Evolutionary conservation across 768 basidiomycete genomes (phyloP).

Genomic region (Macrolepiota dolichaula): DNA sequence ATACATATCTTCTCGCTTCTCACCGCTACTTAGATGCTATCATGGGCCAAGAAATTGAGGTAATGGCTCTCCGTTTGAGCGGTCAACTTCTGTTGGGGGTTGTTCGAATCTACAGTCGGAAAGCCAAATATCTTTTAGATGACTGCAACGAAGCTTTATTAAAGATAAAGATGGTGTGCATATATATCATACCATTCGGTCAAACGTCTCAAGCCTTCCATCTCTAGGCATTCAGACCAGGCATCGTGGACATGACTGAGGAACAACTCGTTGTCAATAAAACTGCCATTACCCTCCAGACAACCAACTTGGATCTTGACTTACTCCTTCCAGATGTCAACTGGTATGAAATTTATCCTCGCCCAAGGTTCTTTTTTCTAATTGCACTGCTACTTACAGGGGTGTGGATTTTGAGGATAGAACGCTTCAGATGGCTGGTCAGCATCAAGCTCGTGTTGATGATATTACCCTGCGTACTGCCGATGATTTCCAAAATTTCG

Average conservation of each 20-base stretch:
- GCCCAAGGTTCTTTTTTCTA: background rate
- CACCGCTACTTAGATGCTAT: conserved; percentile 64
- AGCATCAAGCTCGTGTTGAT: conserved; percentile 79
- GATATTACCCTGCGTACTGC: conserved; percentile 85
- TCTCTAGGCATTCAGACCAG: conserved; percentile 86
- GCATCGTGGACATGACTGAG: conserved; percentile 93
- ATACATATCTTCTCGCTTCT: background rate
- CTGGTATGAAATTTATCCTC: conserved; percentile 43
- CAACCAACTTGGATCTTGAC: conserved; percentile 75
- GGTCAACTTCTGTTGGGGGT: conserved; percentile 96
- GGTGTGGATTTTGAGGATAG: conserved; percentile 76
- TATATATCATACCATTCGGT: background rate
- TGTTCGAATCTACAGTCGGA: conserved; percentile 94
- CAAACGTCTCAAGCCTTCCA: conserved; percentile 8
- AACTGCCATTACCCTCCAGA: conserved; percentile 85
- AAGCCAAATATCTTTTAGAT: conserved; percentile 95
- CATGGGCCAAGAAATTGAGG: conserved; percentile 87
- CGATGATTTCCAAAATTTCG: conserved; percentile 67
- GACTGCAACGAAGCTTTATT: conserved; percentile 96
- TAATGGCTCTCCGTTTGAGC: conserved; percentile 94
- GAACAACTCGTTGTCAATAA: conserved; percentile 86
- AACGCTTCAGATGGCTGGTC: conserved; percentile 61
- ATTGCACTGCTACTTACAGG: conserved; percentile 39
- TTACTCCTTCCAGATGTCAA: conserved; percentile 76
- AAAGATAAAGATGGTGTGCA: conserved; percentile 87